A percentile compares a stretch with the other conserved stretches of the same genome.
Evolutionary conservation across 2,329 filamentous ascomycete genomes (phyloP).

Genomic region (Colletotrichum tropicicola): DNA sequence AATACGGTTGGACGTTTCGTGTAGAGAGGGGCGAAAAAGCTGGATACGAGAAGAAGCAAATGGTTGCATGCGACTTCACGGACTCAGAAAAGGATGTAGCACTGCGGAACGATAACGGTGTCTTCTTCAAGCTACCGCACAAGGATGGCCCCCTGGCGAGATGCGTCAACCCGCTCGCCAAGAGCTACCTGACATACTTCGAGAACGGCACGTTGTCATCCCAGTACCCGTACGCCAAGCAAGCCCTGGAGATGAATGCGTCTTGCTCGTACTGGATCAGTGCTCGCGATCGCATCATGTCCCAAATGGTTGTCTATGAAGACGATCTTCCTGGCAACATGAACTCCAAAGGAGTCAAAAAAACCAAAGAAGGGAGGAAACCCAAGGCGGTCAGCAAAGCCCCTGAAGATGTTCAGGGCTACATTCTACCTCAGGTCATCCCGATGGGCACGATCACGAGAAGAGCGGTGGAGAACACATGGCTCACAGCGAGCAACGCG

Average conservation of each 20-base stretch:
- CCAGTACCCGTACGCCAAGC: conserved; percentile 89
- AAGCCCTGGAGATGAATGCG: conserved; percentile 97
- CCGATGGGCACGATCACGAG: conserved; percentile 98
- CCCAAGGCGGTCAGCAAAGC: conserved; percentile 29
- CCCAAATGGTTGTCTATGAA: conserved; percentile 94
- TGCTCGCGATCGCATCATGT: conserved; percentile 89
- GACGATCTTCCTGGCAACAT: conserved; percentile 57
- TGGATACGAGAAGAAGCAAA: conserved; percentile 75
- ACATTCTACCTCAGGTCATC: conserved; percentile 93
- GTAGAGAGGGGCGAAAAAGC: conserved; percentile 70
- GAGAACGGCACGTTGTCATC: conserved; percentile 89
- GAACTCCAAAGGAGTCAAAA: conserved; percentile 15
- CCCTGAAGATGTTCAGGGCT: conserved; percentile 61
- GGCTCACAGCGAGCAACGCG: conserved; percentile 97
- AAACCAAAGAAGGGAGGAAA: conserved; percentile 26
- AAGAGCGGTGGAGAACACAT: conserved; percentile 95
- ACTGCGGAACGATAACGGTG: conserved; percentile 71
- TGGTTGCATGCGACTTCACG: conserved; percentile 78
- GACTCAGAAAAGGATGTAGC: conserved; percentile 72
- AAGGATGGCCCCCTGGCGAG: conserved; percentile 90
- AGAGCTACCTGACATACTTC: conserved; percentile 90
- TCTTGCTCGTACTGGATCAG: conserved; percentile 99
- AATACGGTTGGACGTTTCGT: conserved; percentile 91
- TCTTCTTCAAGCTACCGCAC: conserved; percentile 94
- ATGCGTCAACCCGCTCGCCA: conserved; percentile 89